These are phyloP conservation scores for Phialocephala sp. DNA, from an alignment of 2,329 filamentous ascomycete genomes.

Conservation along the genomic window DNA sequence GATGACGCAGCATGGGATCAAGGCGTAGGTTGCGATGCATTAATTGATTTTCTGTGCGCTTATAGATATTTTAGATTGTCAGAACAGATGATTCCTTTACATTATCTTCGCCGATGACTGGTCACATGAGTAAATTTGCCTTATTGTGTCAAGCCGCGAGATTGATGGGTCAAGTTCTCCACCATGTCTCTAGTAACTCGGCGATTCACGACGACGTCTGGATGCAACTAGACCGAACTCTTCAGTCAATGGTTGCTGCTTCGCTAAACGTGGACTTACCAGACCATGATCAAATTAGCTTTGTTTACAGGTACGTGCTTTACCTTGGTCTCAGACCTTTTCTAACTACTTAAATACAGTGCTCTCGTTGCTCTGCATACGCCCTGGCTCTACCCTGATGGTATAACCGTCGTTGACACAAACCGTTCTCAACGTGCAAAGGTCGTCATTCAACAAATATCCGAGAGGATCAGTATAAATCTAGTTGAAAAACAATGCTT, in stretches of 20 bases:
- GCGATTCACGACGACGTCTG: conserved; percentile 17
- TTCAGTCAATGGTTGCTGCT: conserved; percentile 24
- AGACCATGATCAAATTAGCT: conserved; percentile 26
- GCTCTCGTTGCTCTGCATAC: background rate
- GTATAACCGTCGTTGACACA: background rate
- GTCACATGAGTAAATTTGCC: conserved; percentile 23
- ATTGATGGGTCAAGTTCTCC: conserved; percentile 25
- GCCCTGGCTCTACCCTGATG: background rate
- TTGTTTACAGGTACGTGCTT: conserved; percentile 21
- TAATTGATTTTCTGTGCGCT: background rate
- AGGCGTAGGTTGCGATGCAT: conserved; percentile 14
- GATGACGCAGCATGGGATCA: conserved; percentile 16
- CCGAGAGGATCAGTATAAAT: background rate
- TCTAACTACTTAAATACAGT: background rate
- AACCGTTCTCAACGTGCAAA: background rate
- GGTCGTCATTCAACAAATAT: background rate
- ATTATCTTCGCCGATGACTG: conserved; percentile 18
- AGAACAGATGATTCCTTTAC: background rate
- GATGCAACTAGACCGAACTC: conserved; percentile 23
- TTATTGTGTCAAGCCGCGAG: conserved; percentile 20
- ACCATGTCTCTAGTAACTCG: conserved; percentile 17
- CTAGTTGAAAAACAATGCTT: conserved; percentile 12
- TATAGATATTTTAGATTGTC: background rate
- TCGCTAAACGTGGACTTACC: conserved; percentile 20
- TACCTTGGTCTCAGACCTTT: background rate